Conservation (phyloP, 2,329 filamentous ascomycete genomes). For the Aspergillus sp. region DNA sequence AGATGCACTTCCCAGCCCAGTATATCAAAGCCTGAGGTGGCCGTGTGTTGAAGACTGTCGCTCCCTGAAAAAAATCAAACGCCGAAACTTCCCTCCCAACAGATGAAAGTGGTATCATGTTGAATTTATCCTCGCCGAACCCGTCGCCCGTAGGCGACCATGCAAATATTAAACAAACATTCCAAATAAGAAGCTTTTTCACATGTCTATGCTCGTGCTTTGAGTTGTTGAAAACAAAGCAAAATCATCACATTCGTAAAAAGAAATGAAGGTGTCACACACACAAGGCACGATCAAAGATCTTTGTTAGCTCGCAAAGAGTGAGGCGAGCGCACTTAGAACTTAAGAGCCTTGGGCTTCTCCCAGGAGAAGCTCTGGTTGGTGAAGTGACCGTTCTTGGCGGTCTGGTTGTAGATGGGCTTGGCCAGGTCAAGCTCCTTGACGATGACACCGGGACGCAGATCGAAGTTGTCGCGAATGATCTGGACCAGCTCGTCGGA, state of each 20-base stretch:
- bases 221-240: conserved; percentile 54
- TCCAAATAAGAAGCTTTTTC: conserved; percentile 26
- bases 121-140: conserved; percentile 47
- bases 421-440: conserved; percentile 92
- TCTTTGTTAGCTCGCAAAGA: neutral
- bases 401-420: conserved; percentile 97
- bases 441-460: conserved; percentile 97
- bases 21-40: conserved; percentile 18
- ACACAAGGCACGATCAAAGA: conserved; percentile 17
- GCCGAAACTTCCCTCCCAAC: conserved; percentile 42
- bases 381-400: conserved; percentile 99
- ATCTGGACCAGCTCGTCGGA: conserved; percentile 94
- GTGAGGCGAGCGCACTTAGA: conserved; percentile 58
- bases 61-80: conserved; percentile 34
- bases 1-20: neutral
- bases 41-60: conserved; percentile 43
- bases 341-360: conserved; percentile 91
- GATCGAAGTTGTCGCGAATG: conserved; percentile 93
- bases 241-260: conserved; percentile 47
- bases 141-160: conserved; percentile 35
- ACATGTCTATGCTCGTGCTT: conserved; percentile 45
- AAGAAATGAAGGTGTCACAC: conserved; percentile 19
- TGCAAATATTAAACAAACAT: conserved; percentile 40
- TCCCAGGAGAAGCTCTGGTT: conserved; percentile 99
- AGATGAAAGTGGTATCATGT: conserved; percentile 50